Percentiles rank a stretch among this genome's conserved stretches.
These are phyloP conservation scores for Cryphonectria carpinicola DNA, from an alignment of 2,329 filamentous ascomycete genomes.

Conservation along the genomic window DNA sequence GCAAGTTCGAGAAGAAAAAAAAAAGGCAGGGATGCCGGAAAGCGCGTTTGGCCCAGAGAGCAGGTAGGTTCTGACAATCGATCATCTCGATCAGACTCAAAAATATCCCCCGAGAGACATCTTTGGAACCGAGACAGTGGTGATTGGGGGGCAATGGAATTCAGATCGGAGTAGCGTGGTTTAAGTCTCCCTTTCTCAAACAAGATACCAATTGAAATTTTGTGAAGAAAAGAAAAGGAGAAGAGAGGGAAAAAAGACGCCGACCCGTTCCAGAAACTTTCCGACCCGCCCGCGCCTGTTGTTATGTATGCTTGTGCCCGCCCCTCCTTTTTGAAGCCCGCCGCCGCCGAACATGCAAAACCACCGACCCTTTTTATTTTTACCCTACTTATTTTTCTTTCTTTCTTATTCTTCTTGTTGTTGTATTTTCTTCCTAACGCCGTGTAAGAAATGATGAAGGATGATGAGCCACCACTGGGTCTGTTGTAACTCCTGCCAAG, in stretches of 20 bases:
- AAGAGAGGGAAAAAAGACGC: background rate
- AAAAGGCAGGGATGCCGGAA: background rate
- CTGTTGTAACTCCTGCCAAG: no score
- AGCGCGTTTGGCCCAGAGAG: background rate
- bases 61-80: background rate
- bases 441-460: background rate
- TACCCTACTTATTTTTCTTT: background rate
- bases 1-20: background rate
- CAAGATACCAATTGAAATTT: background rate
- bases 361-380: background rate
- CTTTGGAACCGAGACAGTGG: background rate
- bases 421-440: constrained; percentile 1
- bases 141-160: background rate
- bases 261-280: background rate
- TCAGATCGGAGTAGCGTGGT: constrained; percentile 1
- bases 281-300: background rate
- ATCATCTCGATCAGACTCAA: constrained; percentile 2
- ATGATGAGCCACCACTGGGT: background rate
- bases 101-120: constrained; percentile 4
- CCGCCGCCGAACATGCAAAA: background rate
- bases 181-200: background rate
- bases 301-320: background rate
- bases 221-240: background rate
- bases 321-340: constrained; percentile 3
- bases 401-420: background rate